Base-by-base conservation (phyloP, 495 filamentous ascomycete genomes). In the Evansstolkia leycettana region DNA sequence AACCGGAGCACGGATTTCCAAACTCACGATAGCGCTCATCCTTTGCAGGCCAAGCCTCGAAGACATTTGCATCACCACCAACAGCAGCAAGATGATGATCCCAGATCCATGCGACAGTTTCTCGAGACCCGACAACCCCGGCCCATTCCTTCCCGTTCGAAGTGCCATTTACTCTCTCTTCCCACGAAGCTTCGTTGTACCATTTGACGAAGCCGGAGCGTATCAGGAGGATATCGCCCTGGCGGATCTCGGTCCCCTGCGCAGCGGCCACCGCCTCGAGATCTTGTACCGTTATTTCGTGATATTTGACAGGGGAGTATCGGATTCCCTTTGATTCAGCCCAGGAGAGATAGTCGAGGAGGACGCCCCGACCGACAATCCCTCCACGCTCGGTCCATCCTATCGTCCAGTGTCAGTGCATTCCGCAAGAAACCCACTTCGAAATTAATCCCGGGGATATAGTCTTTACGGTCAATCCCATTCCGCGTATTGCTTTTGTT, bases 281-380 rank as follows among this genome's bases (percentile, higher is more conserved):
- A 28, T 35, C n/a, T 1, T 5, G 18, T 18, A 31, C 2, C 24
- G 3, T 15, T 4, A n/a, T 17, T 7, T 33, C 48, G 38, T 59
- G 52, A 6, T 48, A 59, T 6, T 51, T 47, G 30, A 73, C 56
- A 1, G 60, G 49, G 31, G 45, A 50, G 36, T 58, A 57, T 9
- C 39, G 28, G 34, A 63, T 57, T 0, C 52, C 55, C 25, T 62
- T 54, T 29, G 52, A 52, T 28, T 51, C 50, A 8, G 58, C 58
- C 64, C 62, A 82, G 37, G 48, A 60, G 33, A 69, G 59, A 43
- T 68, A 73, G 48, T 70, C 67, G 15, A 76, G 58, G 26, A 76
- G 50, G 12, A 76, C 57, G 26, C 70, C 69, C 13, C 70, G 67
- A n/a, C 69, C 70, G n/a, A n/a, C n/a, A n/a, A n/a, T n/a, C n/a